Conservation (phyloP, 257 asterid genomes). For the Catharanthus roseus region DNA sequence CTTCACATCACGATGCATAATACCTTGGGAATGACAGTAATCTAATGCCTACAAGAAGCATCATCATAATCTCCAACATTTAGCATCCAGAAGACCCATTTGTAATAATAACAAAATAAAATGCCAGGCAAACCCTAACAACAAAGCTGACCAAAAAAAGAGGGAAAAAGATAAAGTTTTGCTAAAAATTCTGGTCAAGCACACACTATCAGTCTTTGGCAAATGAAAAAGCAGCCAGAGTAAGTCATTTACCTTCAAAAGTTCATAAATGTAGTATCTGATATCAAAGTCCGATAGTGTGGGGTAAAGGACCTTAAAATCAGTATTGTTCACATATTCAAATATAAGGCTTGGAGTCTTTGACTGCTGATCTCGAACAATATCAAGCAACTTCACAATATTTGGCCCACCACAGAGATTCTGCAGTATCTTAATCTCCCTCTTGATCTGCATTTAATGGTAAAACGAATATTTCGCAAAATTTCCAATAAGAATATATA, state of each 20-base stretch:
- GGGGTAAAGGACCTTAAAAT: slow-evolving; percentile 84
- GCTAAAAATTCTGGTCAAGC: neutral
- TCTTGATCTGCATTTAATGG: slow-evolving; percentile 60
- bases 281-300: slow-evolving; percentile 79
- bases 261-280: slow-evolving; percentile 80
- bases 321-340: slow-evolving; percentile 85
- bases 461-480: neutral
- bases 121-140: neutral
- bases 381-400: slow-evolving; percentile 87
- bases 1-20: slow-evolving; percentile 53
- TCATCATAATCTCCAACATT: neutral
- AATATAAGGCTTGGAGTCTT: slow-evolving; percentile 92
- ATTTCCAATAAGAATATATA: neutral
- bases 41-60: slow-evolving; percentile 34
- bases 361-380: slow-evolving; percentile 88
- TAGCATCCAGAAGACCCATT: neutral
- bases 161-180: neutral
- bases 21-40: slow-evolving; percentile 47
- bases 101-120: neutral
- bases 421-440: slow-evolving; percentile 91
- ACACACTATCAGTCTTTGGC: neutral
- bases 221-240: neutral
- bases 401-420: slow-evolving; percentile 91
- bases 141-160: too few species aligned
- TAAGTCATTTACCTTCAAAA: slow-evolving; percentile 49